Conservation (phyloP, 768 basidiomycete genomes). For the Termitomyces heimii region DNA sequence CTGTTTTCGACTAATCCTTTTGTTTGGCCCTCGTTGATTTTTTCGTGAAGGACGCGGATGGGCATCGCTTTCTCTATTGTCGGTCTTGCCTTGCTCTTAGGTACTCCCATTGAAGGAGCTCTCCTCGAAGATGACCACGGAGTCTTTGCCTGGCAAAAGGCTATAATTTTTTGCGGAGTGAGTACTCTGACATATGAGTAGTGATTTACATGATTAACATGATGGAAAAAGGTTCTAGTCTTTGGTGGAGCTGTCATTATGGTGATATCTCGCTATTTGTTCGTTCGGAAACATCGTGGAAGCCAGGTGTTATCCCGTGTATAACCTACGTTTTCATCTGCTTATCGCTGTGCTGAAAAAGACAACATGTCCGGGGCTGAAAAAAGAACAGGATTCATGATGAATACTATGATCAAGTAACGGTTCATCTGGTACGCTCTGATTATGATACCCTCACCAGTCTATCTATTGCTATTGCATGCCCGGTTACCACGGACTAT, state of each 20-base stretch:
- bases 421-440: not conserved
- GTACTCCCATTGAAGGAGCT: constrained; percentile 46
- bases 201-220: not conserved
- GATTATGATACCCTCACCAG: not conserved
- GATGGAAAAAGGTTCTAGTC: constrained; percentile 11
- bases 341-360: not conserved
- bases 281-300: constrained; percentile 9
- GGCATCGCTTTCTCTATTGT: constrained; percentile 43
- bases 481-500: not conserved
- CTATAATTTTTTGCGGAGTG: constrained; percentile 40
- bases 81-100: constrained; percentile 37
- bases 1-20: not conserved
- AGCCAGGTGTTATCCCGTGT: constrained; percentile 1
- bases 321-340: not conserved
- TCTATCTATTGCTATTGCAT: not conserved
- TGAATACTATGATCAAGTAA: not conserved
- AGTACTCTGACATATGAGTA: constrained; percentile 1
- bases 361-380: not conserved
- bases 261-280: constrained; percentile 15
- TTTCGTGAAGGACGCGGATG: constrained; percentile 33
- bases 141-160: constrained; percentile 27
- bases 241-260: constrained; percentile 12
- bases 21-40: not conserved
- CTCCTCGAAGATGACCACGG: constrained; percentile 24
- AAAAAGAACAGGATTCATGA: not conserved